These are phyloP conservation scores for Symbiodinium natans DNA, from an alignment of 73 alveolate genomes.

Conservation along the genomic window DNA sequence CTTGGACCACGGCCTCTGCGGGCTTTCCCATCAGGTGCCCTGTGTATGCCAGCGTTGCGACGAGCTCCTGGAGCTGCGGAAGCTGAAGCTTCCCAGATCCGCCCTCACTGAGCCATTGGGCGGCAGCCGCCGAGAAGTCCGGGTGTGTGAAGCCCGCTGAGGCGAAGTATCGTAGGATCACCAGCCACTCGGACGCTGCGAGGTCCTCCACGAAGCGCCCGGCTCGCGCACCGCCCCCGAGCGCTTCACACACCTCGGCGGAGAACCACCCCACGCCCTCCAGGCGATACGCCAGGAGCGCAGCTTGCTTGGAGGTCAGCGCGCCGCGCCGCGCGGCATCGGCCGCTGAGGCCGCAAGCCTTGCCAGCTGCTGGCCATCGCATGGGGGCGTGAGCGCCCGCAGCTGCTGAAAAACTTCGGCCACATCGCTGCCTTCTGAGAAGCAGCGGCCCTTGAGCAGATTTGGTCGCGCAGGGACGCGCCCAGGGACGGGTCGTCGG, in stretches of 20 bases:
- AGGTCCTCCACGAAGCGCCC: background rate
- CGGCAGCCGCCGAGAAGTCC: constrained; percentile 10
- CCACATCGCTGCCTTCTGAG: background rate
- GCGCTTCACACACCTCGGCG: constrained; percentile 38
- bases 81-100: constrained; percentile 23
- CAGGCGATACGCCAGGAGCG: constrained; percentile 38
- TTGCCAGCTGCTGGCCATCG: constrained; percentile 21
- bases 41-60: background rate
- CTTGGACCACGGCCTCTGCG: background rate
- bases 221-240: background rate
- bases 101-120: background rate
- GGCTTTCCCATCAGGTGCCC: background rate
- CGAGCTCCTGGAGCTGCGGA: constrained; percentile 33
- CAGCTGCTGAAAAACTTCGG: background rate
- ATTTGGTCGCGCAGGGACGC: background rate
- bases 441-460: background rate
- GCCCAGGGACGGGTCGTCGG: no score
- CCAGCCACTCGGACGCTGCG: constrained; percentile 44
- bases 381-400: background rate
- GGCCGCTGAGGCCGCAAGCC: background rate
- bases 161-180: constrained; percentile 46
- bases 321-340: background rate
- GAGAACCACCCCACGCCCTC: constrained; percentile 42
- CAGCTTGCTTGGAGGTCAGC: background rate
- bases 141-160: constrained; percentile 8